A percentile compares a stretch with the other conserved stretches of the same genome.
phyloP scores from a whole-genome alignment of 345 rosid genomes.

The Camelina neglecta region DNA sequence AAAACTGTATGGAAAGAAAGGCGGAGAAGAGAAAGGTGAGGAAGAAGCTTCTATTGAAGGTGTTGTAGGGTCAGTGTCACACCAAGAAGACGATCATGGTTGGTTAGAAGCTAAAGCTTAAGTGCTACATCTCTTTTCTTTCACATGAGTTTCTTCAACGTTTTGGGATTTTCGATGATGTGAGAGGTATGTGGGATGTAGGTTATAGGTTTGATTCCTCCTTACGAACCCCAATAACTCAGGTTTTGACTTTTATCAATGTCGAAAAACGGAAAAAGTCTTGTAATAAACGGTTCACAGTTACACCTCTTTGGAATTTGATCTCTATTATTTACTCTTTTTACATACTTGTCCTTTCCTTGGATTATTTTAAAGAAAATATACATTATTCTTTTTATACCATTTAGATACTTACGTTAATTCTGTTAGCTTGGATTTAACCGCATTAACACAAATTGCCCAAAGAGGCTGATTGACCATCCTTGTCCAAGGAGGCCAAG shows the following conservation, averaged over 20 bases:
- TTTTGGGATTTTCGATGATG: slow-evolving; percentile 21
- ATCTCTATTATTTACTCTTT: background rate
- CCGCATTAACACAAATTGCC: too few species aligned
- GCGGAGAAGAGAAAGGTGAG: slow-evolving; percentile 43
- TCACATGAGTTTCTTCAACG: slow-evolving; percentile 20
- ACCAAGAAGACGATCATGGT: slow-evolving; percentile 45
- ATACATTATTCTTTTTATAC: too few species aligned
- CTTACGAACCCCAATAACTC: slow-evolving; percentile 17
- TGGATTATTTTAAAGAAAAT: background rate
- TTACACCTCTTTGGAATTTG: slow-evolving; percentile 21
- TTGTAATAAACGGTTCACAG: slow-evolving; percentile 40
- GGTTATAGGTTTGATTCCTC: slow-evolving; percentile 29
- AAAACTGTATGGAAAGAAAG: slow-evolving; percentile 51
- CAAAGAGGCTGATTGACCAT: too few species aligned
- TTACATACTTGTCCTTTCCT: background rate
- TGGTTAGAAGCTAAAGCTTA: slow-evolving; percentile 56
- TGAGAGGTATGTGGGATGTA: slow-evolving; percentile 27
- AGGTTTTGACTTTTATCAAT: slow-evolving; percentile 29
- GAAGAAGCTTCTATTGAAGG: slow-evolving; percentile 40
- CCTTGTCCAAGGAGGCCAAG: too few species aligned
- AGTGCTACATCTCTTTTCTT: slow-evolving; percentile 23
- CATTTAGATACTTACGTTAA: too few species aligned
- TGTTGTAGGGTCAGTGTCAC: slow-evolving; percentile 46
- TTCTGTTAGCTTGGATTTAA: too few species aligned
- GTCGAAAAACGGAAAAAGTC: background rate